Percentiles rank a stretch among this genome's conserved stretches.
Evolutionary conservation across 1,284 basidiomycete genomes (phyloP).

Genomic region (Papiliotrema nemorosa): DNA sequence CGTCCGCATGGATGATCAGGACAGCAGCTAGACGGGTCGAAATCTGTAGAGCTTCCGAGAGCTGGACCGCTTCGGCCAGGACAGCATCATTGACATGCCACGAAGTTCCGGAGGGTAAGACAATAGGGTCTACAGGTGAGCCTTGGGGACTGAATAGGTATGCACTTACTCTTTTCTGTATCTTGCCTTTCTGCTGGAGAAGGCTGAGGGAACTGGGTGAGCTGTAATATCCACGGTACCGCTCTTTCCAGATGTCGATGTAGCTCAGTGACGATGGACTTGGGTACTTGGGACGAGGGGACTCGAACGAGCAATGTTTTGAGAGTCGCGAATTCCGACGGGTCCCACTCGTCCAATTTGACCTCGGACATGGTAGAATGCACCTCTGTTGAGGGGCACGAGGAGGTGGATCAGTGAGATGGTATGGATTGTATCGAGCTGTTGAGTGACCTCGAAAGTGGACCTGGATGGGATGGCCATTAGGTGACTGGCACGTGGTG

Average conservation of each 20-base stretch:
- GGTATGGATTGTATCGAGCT: no score
- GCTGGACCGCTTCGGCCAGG: constrained; percentile 26
- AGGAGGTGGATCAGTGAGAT: no score
- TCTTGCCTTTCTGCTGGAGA: constrained; percentile 36
- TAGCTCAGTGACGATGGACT: constrained; percentile 33
- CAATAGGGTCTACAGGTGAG: constrained; percentile 21
- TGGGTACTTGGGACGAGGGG: constrained; percentile 29
- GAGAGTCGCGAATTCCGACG: constrained; percentile 36
- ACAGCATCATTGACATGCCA: constrained; percentile 35
- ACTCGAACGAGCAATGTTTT: constrained; percentile 35
- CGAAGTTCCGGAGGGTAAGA: constrained; percentile 26
- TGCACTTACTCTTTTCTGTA: constrained; percentile 30
- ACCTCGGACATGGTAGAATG: neutral
- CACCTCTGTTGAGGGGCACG: no score
- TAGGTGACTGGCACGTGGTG: no score
- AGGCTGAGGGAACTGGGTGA: constrained; percentile 32
- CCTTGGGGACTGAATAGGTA: neutral
- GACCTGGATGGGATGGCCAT: no score
- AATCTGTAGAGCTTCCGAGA: constrained; percentile 29
- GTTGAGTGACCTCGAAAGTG: no score
- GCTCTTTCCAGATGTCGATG: constrained; percentile 33
- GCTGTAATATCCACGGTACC: constrained; percentile 38
- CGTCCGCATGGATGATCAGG: constrained; percentile 29
- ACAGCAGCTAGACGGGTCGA: constrained; percentile 39
- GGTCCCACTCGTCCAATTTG: constrained; percentile 32